Conservation (phyloP, 257 asterid genomes). For the Plantago major region DNA sequence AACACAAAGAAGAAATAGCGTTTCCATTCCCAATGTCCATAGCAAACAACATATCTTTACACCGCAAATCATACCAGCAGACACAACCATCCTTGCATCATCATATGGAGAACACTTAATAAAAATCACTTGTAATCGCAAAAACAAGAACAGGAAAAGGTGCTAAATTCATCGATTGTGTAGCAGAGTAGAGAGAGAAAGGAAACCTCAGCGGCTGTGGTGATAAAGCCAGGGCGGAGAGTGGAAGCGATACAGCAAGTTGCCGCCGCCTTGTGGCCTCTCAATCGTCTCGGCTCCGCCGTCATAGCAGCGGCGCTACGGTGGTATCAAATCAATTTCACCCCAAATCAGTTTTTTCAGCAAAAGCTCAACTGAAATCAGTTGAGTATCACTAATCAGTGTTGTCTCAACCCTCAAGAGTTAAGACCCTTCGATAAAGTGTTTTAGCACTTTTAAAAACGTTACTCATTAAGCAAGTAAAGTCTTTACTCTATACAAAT, state of each 20-base stretch:
- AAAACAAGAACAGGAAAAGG: slow-evolving; percentile 11
- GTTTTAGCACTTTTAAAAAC: no score
- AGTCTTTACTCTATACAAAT: no score
- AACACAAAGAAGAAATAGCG: slow-evolving; percentile 74
- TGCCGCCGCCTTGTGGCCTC: slow-evolving; percentile 69
- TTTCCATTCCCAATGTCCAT: slow-evolving; percentile 61
- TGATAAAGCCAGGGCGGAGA: slow-evolving; percentile 65
- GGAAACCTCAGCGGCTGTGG: slow-evolving; percentile 78
- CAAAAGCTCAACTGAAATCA: not conserved
- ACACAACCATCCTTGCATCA: slow-evolving; percentile 61
- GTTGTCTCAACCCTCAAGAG: no score
- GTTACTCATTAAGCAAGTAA: no score
- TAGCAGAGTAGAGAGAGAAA: not conserved
- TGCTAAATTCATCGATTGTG: not conserved
- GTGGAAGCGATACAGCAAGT: slow-evolving; percentile 79
- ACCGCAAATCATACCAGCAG: slow-evolving; percentile 84
- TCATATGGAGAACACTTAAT: no score
- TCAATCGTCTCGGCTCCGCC: slow-evolving; percentile 66
- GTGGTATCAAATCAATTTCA: no score
- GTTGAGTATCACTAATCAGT: no score
- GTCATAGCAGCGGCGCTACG: slow-evolving; percentile 8
- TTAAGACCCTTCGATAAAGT: no score
- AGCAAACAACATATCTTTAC: slow-evolving; percentile 60
- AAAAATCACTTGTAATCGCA: not conserved
- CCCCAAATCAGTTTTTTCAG: not conserved